Conservation (phyloP, 1,284 basidiomycete genomes). For the Marasmius sp. region DNA sequence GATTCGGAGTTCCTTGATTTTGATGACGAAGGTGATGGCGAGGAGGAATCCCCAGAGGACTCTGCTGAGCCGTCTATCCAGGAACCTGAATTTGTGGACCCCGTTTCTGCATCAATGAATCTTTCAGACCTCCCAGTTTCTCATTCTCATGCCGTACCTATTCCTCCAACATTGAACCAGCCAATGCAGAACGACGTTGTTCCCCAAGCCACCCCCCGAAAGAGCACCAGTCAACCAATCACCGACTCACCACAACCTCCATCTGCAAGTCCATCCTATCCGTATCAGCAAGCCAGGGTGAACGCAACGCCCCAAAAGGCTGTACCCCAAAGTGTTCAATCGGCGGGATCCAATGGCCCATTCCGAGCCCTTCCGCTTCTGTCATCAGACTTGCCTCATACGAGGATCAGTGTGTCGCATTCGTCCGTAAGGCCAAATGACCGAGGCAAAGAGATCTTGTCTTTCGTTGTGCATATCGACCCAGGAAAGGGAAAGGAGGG, state of each 20-base stretch:
- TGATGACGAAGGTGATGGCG: constrained; percentile 39
- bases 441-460: constrained; percentile 83
- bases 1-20: constrained; percentile 62
- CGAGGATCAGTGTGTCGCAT: constrained; percentile 61
- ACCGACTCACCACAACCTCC: constrained; percentile 45
- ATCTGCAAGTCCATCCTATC: constrained; percentile 22
- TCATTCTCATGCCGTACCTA: neutral
- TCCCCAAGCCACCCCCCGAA: constrained; percentile 8
- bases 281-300: neutral
- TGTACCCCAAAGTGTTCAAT: neutral
- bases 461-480: constrained; percentile 73
- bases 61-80: constrained; percentile 12
- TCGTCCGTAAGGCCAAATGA: constrained; percentile 85
- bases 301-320: constrained; percentile 2
- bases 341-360: constrained; percentile 23
- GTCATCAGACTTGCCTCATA: constrained; percentile 63
- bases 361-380: constrained; percentile 76
- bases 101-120: neutral
- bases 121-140: neutral
- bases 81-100: too few relatives aligned
- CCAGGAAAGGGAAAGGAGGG: constrained; percentile 65
- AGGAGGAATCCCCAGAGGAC: constrained; percentile 23
- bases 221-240: constrained; percentile 12
- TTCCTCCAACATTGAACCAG: neutral
- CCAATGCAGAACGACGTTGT: neutral